A percentile compares a stretch with the other conserved stretches of the same genome.
These are phyloP conservation scores for Apiosordaria backusii DNA, from an alignment of 495 filamentous ascomycete species.

Conservation along the genomic window DNA sequence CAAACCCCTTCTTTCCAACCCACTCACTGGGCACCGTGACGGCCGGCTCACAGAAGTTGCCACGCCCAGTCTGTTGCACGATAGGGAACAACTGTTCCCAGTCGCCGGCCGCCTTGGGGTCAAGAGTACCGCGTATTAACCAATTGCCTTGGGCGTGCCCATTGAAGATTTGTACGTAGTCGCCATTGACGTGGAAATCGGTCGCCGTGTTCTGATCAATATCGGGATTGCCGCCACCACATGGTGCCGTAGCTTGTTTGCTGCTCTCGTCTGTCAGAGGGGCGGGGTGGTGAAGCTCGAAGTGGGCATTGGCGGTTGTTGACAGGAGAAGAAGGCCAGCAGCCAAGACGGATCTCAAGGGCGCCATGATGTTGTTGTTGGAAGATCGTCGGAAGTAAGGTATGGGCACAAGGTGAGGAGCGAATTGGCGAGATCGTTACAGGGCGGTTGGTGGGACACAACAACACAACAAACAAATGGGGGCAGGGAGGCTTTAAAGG, in stretches of 20 bases:
- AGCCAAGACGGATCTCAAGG: slow-evolving; percentile 22
- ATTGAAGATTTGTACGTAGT: slow-evolving; percentile 36
- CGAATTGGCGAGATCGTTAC: too few species aligned
- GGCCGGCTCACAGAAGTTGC: slow-evolving; percentile 41
- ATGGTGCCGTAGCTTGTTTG: slow-evolving; percentile 42
- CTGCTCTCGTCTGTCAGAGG: slow-evolving; percentile 40
- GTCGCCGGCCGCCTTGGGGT: slow-evolving; percentile 38
- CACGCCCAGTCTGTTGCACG: slow-evolving; percentile 44
- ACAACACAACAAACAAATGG: neutral
- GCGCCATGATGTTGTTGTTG: slow-evolving; percentile 26
- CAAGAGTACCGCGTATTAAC: slow-evolving; percentile 50
- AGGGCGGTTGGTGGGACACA: neutral
- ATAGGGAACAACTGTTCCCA: slow-evolving; percentile 49
- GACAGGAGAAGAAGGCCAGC: slow-evolving; percentile 33
- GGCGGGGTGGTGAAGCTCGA: slow-evolving; percentile 42
- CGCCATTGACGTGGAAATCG: slow-evolving; percentile 52
- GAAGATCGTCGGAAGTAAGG: neutral
- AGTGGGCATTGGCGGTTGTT: slow-evolving; percentile 41
- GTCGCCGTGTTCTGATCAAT: slow-evolving; percentile 35
- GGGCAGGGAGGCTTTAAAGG: neutral
- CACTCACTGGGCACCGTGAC: slow-evolving; percentile 41
- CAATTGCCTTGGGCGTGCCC: slow-evolving; percentile 46
- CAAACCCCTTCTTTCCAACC: slow-evolving; percentile 48
- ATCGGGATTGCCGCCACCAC: slow-evolving; percentile 44
- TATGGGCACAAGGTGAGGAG: neutral